Base-by-base conservation (phyloP, 2,329 filamentous ascomycete genomes). In the Coniella lustricola region DNA sequence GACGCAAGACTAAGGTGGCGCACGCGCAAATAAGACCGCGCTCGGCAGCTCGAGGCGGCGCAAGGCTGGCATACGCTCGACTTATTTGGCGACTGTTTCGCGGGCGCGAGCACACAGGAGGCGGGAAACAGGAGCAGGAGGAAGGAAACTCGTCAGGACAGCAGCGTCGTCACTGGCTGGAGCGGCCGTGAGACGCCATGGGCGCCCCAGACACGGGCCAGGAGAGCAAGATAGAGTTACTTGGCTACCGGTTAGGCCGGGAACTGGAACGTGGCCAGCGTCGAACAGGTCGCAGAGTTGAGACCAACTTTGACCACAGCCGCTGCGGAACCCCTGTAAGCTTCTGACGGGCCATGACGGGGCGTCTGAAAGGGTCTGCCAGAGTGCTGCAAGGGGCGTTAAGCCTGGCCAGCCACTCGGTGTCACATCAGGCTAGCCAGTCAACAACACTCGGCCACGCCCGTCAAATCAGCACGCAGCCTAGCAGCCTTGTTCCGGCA, bases 241-340 rank as follows among this genome's bases (percentile, higher is more conserved):
- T 29, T 29, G 25, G 25, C 25, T 5, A 29, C 25, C 25, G 25
- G 25, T 29, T 29, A 10, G 37, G 44, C 47, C 47, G 47, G 43
- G 50, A 44, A 46, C 47, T 52, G 50, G 44, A 52, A 52, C 50
- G 46, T 34, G 42, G 17, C 17, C 29, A 20, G 50, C 50, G 33
- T 49, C 50, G 47, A 40, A 14, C 34, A 40, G 43, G 46, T 52
- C 50, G 46, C 46, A 52, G 46, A 52, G 7, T 32, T 49, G 49
- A 49, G 49, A 49, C 49, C 49, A 46, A 34, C 29, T 21, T 29
- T 33, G 41, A 44, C 36, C 33, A 7, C 7, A 40, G 16, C n/a
- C n/a, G 16, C 36, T 17, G 17, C 17, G 14, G 14, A 2, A n/a
- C 22, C 21, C 37, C 37, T 20, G n/a, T 13, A 31, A 21, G 21